A percentile compares a stretch with the other conserved stretches of the same genome.
Conservation (phyloP, 164 flowering plant genomes). For the Umbilicus rupestris region DNA sequence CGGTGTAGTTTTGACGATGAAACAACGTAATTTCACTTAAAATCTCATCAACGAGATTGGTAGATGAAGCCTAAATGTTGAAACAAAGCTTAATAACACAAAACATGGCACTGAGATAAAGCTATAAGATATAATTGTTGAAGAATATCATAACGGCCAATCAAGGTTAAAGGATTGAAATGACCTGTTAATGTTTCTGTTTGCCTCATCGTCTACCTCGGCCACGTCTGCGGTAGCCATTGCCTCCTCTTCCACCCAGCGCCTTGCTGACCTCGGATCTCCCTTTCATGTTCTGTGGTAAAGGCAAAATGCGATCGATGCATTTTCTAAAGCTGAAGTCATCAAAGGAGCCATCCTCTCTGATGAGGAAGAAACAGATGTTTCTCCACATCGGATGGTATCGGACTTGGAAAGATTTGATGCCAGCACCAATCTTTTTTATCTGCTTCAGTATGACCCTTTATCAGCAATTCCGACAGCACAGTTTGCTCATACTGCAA, state of each 20-base stretch:
- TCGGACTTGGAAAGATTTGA: constrained; percentile 60
- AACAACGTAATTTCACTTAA: too few species aligned
- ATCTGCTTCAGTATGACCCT: constrained; percentile 70
- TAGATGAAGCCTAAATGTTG: too few species aligned
- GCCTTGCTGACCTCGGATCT: constrained; percentile 37
- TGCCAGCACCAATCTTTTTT: constrained; percentile 61
- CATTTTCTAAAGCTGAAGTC: constrained; percentile 98
- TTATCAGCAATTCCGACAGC: constrained; percentile 66
- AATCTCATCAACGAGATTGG: too few species aligned
- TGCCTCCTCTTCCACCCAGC: constrained; percentile 32
- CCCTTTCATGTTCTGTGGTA: constrained; percentile 74
- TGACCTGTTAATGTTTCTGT: constrained; percentile 27
- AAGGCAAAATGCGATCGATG: constrained; percentile 70
- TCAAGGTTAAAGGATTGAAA: too few species aligned
- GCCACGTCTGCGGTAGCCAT: constrained; percentile 20
- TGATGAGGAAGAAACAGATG: constrained; percentile 67
- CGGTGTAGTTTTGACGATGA: too few species aligned
- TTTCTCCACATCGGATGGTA: constrained; percentile 77
- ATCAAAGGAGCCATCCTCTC: constrained; percentile 58
- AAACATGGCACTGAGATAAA: too few species aligned
- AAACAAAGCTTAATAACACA: too few species aligned
- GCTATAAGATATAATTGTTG: too few species aligned
- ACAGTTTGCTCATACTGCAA: constrained; percentile 74
- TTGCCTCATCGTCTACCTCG: constrained; percentile 24
- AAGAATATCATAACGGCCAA: too few species aligned